Base-by-base conservation (phyloP, 2,329 filamentous ascomycete genomes). In the Aspergillus aculeatinus region DNA sequence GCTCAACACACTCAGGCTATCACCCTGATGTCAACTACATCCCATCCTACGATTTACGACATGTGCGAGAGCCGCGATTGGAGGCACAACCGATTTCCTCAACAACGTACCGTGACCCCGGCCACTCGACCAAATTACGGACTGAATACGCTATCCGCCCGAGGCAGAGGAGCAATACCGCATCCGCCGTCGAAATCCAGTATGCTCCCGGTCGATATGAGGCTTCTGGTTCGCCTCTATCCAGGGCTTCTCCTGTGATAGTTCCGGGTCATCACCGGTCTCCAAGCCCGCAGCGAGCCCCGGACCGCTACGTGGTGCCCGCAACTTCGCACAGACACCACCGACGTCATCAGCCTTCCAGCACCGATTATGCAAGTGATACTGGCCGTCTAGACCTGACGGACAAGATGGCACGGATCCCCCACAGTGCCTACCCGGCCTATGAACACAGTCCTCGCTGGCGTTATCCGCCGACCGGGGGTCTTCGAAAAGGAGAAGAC, bases 61-160 rank as follows among this genome's bases (percentile, higher is more conserved):
- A 65, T 11, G 58, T 57, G 25, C 68, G 63, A 35, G 66, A 70
- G 48, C 67, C 69, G 1, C 65, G 65, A 52, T 60, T 76, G 33
- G 75, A 77, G 59, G 72, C 67, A 14, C 74, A 72, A 31, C 72
- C 69, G 2, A 66, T 75, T 23, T 70, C 73, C 2, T 70, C 73
- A 5, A 70, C 70, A 29, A 69, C 71, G 33, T 72, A 73, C 55
- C 70, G 67, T 51, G 72, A 73, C 42, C 62, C 69, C 11, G 67
- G 68, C 9, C 67, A 74, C 4, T 65, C 72, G 16, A 65, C 71
- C 29, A 76, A 73, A 57, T 63, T 71, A 35, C 67, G 72, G 42
- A 76, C 75, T 7, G 74, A 76, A 56, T 78, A 78, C 63, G 65
- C 71, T 7, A 67, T 77, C 48, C 73, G 75, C 33, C 72, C 75